Percentiles rank a stretch among this genome's conserved stretches.
Conservation (phyloP, 1,284 basidiomycete genomes). For the Pseudozyma thailandica region DNA sequence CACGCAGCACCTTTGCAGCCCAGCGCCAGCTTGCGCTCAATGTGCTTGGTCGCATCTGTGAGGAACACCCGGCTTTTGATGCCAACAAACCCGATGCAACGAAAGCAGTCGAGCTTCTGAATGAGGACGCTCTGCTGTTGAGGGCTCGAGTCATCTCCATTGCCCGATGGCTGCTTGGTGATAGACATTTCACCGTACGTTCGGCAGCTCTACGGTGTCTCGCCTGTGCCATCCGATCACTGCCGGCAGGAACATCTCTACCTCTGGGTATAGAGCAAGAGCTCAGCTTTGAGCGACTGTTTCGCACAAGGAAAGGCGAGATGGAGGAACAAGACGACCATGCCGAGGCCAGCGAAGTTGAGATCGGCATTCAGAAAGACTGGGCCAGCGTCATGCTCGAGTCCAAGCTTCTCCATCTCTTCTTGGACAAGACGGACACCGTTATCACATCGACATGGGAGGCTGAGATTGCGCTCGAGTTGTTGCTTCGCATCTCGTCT, state of each 20-base stretch:
- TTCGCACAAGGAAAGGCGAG: constrained; percentile 2
- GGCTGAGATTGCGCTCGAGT: constrained; percentile 34
- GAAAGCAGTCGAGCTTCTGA: constrained; percentile 11
- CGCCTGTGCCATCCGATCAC: constrained; percentile 26
- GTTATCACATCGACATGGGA: constrained; percentile 46
- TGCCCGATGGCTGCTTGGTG: constrained; percentile 53
- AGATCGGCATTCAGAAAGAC: constrained; percentile 36
- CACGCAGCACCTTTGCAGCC: constrained; percentile 82
- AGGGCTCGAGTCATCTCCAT: constrained; percentile 37
- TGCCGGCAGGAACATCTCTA: constrained; percentile 18
- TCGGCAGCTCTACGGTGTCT: constrained; percentile 52
- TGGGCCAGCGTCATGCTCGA: constrained; percentile 44
- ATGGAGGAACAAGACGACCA: constrained; percentile 6
- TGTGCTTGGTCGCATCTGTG: constrained; percentile 75
- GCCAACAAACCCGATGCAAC: not conserved
- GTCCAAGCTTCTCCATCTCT: constrained; percentile 24
- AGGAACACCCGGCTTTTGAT: constrained; percentile 21
- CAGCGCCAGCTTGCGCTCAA: constrained; percentile 85
- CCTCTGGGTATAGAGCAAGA: constrained; percentile 20
- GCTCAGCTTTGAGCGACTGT: constrained; percentile 22
- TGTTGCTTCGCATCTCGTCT: constrained; percentile 38
- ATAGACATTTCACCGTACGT: constrained; percentile 56
- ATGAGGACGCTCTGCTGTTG: constrained; percentile 19
- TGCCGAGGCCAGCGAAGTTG: constrained; percentile 39
- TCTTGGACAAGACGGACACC: constrained; percentile 35